Percentiles rank a stretch among this genome's conserved stretches.
These are phyloP conservation scores for Beauveria asiatica DNA, from an alignment of 2,329 filamentous ascomycete genomes.

Conservation along the genomic window DNA sequence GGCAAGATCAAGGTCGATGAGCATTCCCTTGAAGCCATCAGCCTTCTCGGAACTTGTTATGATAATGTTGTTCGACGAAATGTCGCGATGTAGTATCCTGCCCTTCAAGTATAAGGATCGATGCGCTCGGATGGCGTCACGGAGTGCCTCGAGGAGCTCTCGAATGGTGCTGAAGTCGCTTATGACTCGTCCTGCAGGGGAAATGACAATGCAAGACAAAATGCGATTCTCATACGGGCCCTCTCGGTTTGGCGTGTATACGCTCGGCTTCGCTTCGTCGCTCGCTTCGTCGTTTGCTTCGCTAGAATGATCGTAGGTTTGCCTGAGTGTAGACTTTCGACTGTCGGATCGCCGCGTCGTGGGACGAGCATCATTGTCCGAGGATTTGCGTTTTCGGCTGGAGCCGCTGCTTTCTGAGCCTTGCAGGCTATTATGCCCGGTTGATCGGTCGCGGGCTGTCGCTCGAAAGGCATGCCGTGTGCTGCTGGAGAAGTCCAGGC, in stretches of 20 bases:
- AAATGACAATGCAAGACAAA: slow-evolving; percentile 8
- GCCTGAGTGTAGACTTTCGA: slow-evolving; percentile 11
- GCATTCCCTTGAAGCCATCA: slow-evolving; percentile 14
- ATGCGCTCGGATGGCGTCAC: slow-evolving; percentile 29
- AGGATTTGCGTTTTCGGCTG: slow-evolving; percentile 9
- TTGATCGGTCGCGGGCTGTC: not conserved
- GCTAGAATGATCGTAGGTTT: slow-evolving; percentile 1
- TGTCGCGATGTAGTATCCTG: slow-evolving; percentile 28
- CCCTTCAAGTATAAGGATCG: slow-evolving; percentile 23
- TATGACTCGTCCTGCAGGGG: slow-evolving; percentile 13
- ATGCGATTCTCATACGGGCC: slow-evolving; percentile 13
- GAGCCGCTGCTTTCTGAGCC: slow-evolving; percentile 2
- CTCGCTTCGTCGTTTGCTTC: not conserved
- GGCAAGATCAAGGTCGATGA: slow-evolving; percentile 17
- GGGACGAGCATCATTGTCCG: slow-evolving; percentile 5
- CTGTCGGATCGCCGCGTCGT: slow-evolving; percentile 11
- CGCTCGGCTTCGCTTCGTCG: slow-evolving; percentile 8
- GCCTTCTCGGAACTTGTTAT: slow-evolving; percentile 18
- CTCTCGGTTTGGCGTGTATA: slow-evolving; percentile 10
- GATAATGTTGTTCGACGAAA: slow-evolving; percentile 31
- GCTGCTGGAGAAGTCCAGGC: not conserved
- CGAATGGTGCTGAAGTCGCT: slow-evolving; percentile 18
- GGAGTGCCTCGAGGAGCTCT: slow-evolving; percentile 26
- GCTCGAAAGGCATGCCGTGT: slow-evolving; percentile 4
- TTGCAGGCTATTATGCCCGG: not conserved